phyloP scores from a whole-genome alignment of 2,329 filamentous ascomycete species.

The Ploettnerulaceae sp. region DNA sequence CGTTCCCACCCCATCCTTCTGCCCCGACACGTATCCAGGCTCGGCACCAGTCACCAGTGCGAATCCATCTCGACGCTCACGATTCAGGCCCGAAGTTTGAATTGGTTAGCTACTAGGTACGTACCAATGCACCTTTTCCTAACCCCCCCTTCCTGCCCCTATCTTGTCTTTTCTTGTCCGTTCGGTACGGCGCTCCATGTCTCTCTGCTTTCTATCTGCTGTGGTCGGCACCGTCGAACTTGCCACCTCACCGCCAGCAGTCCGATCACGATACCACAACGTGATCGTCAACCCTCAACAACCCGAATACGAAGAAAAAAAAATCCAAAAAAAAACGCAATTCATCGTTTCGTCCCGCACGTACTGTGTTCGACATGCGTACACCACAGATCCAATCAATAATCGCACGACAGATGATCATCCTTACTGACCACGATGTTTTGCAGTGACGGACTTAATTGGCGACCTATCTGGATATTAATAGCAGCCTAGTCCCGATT shows the following conservation, averaged over 20 bases:
- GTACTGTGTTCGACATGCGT: no score
- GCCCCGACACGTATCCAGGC: conserved; percentile 11
- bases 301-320: neutral
- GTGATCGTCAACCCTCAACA: neutral
- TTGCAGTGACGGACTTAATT: neutral
- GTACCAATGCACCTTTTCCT: conserved; percentile 11
- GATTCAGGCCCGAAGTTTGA: conserved; percentile 3
- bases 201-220: neutral
- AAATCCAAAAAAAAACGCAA: no score
- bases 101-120: conserved; percentile 8
- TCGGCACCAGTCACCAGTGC: conserved; percentile 15
- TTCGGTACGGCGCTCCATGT: conserved; percentile 2
- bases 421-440: conserved; percentile 8
- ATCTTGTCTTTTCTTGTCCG: neutral
- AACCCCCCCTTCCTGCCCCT: neutral
- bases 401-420: conserved; percentile 1
- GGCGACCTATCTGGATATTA: neutral
- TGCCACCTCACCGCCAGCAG: conserved; percentile 9
- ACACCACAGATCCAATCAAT: conserved; percentile 7
- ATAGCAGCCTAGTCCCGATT: conserved; percentile 3
- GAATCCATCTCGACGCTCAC: conserved; percentile 12
- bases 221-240: neutral
- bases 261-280: neutral
- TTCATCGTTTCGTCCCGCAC: no score
- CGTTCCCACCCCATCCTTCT: conserved; percentile 9